phyloP scores from a whole-genome alignment of 306 rosid genomes.

The Canavalia gladiata region DNA sequence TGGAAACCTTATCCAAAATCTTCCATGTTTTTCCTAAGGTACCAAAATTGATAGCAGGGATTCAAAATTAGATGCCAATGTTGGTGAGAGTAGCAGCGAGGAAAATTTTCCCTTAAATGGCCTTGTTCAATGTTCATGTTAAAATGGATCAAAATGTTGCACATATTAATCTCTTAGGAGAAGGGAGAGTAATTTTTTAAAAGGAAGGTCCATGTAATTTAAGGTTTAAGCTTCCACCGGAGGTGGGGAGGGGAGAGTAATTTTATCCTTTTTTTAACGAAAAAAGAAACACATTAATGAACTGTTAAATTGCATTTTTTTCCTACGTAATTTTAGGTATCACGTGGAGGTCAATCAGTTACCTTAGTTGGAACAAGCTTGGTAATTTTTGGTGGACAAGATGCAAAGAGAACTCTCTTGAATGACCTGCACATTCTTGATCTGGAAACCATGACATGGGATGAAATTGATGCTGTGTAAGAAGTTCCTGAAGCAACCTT shows the following conservation, averaged over 20 bases:
- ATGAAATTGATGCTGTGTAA: slow-evolving; percentile 89
- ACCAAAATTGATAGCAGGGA: neutral
- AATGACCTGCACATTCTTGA: slow-evolving; percentile 94
- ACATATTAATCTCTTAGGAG: neutral
- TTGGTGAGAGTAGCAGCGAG: neutral
- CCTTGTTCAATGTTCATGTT: neutral
- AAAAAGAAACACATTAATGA: slow-evolving; percentile 2
- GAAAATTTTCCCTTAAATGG: neutral
- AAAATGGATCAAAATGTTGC: neutral
- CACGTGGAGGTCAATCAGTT: slow-evolving; percentile 95
- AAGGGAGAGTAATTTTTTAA: neutral
- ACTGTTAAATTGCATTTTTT: neutral
- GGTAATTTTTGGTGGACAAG: slow-evolving; percentile 93
- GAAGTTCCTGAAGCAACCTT: slow-evolving; percentile 51
- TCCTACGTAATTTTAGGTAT: slow-evolving; percentile 56
- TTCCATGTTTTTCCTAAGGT: neutral
- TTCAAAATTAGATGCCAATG: neutral
- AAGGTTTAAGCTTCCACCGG: neutral
- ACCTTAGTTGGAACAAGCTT: slow-evolving; percentile 79
- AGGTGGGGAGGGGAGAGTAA: neutral
- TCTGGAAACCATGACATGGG: slow-evolving; percentile 96
- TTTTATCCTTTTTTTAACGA: neutral
- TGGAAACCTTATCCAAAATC: neutral
- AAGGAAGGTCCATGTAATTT: neutral
- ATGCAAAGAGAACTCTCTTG: slow-evolving; percentile 87